Evolutionary conservation across 495 filamentous ascomycete genomes (phyloP).

Genomic region (Recurvomyces mirabilis): DNA sequence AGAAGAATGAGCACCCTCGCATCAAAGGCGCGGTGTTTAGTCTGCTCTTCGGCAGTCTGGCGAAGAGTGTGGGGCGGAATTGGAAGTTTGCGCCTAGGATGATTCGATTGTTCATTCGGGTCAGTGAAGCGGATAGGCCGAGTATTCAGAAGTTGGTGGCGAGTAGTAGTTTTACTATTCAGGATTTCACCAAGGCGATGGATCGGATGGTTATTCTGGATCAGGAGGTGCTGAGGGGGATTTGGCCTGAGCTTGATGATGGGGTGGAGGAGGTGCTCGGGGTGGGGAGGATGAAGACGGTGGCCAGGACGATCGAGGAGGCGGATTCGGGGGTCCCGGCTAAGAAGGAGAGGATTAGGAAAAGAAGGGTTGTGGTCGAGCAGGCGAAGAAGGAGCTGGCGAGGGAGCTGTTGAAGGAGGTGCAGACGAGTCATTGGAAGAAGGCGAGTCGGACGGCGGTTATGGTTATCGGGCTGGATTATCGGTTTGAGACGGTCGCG

Average conservation of each 20-base stretch:
- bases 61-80: conserved; percentile 76
- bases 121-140: conserved; percentile 79
- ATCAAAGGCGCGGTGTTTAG: conserved; percentile 94
- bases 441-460: conserved; percentile 78
- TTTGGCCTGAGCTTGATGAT: conserved; percentile 43
- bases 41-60: conserved; percentile 73
- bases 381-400: conserved; percentile 70
- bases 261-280: not conserved
- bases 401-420: conserved; percentile 65
- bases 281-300: conserved; percentile 10
- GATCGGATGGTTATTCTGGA: conserved; percentile 84
- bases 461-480: conserved; percentile 75
- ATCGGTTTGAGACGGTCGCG: conserved; percentile 80
- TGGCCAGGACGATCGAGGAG: conserved; percentile 21
- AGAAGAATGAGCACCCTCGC: conserved; percentile 67
- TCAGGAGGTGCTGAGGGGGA: conserved; percentile 54
- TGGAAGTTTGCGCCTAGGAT: conserved; percentile 86
- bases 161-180: conserved; percentile 67
- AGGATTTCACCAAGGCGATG: conserved; percentile 79
- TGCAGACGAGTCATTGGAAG: conserved; percentile 84
- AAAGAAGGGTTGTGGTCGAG: conserved; percentile 65
- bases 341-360: conserved; percentile 57
- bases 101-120: conserved; percentile 78
- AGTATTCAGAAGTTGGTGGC: conserved; percentile 86
- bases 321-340: conserved; percentile 55